These are phyloP conservation scores for Dactylellina cionopaga DNA, from an alignment of 2,329 filamentous ascomycete species.

Conservation along the genomic window DNA sequence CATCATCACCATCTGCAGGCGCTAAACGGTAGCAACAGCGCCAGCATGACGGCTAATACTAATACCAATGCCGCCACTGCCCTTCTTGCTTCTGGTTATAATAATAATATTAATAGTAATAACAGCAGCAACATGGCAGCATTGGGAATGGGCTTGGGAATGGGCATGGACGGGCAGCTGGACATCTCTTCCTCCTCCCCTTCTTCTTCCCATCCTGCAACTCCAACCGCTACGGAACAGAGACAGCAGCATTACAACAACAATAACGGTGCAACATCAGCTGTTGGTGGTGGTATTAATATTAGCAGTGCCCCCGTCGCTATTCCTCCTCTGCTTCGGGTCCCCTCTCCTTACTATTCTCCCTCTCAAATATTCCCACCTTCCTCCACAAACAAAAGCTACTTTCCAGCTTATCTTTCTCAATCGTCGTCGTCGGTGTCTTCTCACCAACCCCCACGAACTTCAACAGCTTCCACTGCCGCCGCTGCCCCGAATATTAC, in stretches of 20 bases:
- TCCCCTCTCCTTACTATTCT: conserved; percentile 38
- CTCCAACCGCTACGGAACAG: too few species aligned
- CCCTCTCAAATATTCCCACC: conserved; percentile 44
- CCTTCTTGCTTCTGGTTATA: too few species aligned
- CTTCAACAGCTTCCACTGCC: background rate
- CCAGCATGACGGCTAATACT: background rate
- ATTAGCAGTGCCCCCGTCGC: conserved; percentile 4
- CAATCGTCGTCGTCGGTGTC: background rate
- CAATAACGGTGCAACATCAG: too few species aligned
- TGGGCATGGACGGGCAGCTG: too few species aligned
- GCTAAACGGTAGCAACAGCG: background rate
- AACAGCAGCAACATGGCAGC: too few species aligned
- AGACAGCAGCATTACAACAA: too few species aligned
- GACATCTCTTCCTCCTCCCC: too few species aligned
- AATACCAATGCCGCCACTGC: background rate
- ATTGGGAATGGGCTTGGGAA: too few species aligned
- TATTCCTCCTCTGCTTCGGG: conserved; percentile 21
- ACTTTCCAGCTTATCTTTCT: conserved; percentile 39
- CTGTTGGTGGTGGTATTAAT: background rate
- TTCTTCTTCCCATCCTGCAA: background rate
- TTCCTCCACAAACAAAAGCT: conserved; percentile 26
- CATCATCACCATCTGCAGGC: conserved; percentile 3
- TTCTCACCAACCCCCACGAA: background rate
- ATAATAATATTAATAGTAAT: too few species aligned
- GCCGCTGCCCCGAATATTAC: background rate